Conservation (phyloP, 805 yeast species). For the Saccharomycopsis amapae region DNA sequence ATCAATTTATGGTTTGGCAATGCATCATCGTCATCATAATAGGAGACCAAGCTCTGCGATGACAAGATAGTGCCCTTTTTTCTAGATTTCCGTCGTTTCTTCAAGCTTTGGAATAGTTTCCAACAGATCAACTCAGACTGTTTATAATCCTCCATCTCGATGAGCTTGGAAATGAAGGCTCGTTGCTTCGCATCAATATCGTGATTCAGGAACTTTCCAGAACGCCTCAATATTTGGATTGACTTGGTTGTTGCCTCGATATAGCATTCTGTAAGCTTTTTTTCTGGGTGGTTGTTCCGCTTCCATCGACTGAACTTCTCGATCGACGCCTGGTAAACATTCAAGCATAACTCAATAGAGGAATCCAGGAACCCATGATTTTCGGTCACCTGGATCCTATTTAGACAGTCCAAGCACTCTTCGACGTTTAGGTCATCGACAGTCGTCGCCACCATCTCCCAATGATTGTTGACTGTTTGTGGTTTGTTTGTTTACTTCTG, state of each 20-base stretch:
- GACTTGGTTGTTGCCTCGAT: neutral
- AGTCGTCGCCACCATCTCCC: too few relatives aligned
- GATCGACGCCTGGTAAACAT: too few relatives aligned
- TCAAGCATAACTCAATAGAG: too few relatives aligned
- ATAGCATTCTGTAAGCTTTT: neutral
- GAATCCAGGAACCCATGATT: too few relatives aligned
- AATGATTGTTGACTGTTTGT: too few relatives aligned
- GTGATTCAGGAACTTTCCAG: neutral
- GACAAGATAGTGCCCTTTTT: neutral
- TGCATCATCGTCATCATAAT: neutral
- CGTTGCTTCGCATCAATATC: slow-evolving; percentile 1
- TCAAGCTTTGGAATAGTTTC: slow-evolving; percentile 1
- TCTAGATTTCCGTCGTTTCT: neutral
- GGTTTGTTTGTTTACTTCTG: too few relatives aligned
- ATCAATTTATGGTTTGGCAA: slow-evolving; percentile 5
- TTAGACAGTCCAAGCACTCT: too few relatives aligned
- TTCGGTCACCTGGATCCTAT: too few relatives aligned
- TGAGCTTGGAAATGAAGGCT: slow-evolving; percentile 3
- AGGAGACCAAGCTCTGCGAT: too few relatives aligned
- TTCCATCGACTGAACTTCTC: too few relatives aligned
- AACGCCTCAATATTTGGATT: neutral
- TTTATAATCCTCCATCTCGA: slow-evolving; percentile 3
- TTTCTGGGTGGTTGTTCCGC: too few relatives aligned
- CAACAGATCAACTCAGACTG: slow-evolving; percentile 5
- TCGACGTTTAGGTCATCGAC: too few relatives aligned